These are phyloP conservation scores for Pseudogymnoascus sp. DNA, from an alignment of 2,329 filamentous ascomycete species.

Conservation along the genomic window DNA sequence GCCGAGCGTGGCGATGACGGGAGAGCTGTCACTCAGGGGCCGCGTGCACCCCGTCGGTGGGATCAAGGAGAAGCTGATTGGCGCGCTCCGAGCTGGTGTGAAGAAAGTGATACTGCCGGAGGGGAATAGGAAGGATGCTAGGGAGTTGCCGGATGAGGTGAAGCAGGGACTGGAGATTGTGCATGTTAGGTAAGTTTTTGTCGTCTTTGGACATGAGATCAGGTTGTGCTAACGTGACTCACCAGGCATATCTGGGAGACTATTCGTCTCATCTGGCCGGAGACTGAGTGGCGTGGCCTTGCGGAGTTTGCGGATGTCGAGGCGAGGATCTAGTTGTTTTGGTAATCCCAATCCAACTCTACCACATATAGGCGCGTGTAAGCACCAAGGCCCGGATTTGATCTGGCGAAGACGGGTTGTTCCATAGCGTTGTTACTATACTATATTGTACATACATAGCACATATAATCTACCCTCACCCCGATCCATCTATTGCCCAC, in stretches of 20 bases:
- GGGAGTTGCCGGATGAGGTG: slow-evolving; percentile 85
- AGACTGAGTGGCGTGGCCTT: slow-evolving; percentile 72
- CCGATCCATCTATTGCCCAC: neutral
- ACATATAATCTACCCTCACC: neutral
- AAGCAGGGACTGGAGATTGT: slow-evolving; percentile 79
- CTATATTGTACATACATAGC: neutral
- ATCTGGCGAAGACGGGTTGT: neutral
- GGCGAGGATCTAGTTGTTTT: slow-evolving; percentile 57
- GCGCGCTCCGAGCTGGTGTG: slow-evolving; percentile 83
- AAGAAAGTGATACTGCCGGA: slow-evolving; percentile 85
- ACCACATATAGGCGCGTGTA: neutral
- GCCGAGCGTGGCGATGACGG: slow-evolving; percentile 91
- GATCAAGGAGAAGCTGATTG: slow-evolving; percentile 98
- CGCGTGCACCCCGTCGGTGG: slow-evolving; percentile 90
- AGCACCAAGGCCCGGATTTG: neutral
- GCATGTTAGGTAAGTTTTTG: slow-evolving; percentile 63
- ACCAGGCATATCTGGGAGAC: slow-evolving; percentile 87
- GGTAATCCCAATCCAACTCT: neutral
- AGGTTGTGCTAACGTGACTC: slow-evolving; percentile 18
- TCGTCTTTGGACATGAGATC: slow-evolving; percentile 19
- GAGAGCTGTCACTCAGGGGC: slow-evolving; percentile 70
- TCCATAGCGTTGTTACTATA: slow-evolving; percentile 3
- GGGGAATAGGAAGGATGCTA: slow-evolving; percentile 84
- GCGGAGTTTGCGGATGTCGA: slow-evolving; percentile 62
- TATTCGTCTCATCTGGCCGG: slow-evolving; percentile 83